These are phyloP conservation scores for Aspergillus ochraceus DNA, from an alignment of 2,329 filamentous ascomycete genomes.

Conservation along the genomic window DNA sequence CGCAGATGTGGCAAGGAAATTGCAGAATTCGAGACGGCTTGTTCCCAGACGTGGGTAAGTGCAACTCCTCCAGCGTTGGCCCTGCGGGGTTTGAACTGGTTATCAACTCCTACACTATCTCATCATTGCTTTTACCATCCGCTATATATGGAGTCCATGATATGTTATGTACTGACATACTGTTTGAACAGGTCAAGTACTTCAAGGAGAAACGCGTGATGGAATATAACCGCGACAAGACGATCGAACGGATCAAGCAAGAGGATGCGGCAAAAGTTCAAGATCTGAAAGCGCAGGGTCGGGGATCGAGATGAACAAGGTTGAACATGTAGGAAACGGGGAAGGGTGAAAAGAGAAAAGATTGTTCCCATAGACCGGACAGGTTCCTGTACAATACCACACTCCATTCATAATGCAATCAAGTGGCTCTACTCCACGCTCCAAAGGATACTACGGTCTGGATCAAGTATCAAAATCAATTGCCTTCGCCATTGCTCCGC, in stretches of 20 bases:
- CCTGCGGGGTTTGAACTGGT: neutral
- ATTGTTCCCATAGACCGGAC: neutral
- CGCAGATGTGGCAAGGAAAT: slow-evolving; percentile 62
- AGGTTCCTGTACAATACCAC: slow-evolving; percentile 19
- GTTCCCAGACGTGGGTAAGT: slow-evolving; percentile 86
- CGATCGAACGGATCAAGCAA: slow-evolving; percentile 70
- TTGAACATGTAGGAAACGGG: neutral
- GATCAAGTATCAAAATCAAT: neutral
- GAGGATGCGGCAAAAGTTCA: slow-evolving; percentile 68
- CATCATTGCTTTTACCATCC: no score
- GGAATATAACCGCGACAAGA: slow-evolving; percentile 80
- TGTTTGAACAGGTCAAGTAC: slow-evolving; percentile 74
- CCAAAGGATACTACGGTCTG: neutral
- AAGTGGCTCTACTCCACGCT: neutral
- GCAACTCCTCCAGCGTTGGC: neutral
- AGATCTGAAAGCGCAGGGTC: slow-evolving; percentile 45
- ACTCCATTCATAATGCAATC: slow-evolving; percentile 9
- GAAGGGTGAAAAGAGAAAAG: slow-evolving; percentile 17
- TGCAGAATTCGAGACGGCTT: slow-evolving; percentile 75
- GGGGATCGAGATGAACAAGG: slow-evolving; percentile 21
- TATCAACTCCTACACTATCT: neutral
- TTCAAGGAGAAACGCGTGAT: slow-evolving; percentile 97
- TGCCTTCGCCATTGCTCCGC: slow-evolving; percentile 5
- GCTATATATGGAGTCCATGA: no score
- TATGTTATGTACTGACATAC: slow-evolving; percentile 13